phyloP scores from a whole-genome alignment of 805 yeast genomes.

The Sugiyamaella americana region DNA sequence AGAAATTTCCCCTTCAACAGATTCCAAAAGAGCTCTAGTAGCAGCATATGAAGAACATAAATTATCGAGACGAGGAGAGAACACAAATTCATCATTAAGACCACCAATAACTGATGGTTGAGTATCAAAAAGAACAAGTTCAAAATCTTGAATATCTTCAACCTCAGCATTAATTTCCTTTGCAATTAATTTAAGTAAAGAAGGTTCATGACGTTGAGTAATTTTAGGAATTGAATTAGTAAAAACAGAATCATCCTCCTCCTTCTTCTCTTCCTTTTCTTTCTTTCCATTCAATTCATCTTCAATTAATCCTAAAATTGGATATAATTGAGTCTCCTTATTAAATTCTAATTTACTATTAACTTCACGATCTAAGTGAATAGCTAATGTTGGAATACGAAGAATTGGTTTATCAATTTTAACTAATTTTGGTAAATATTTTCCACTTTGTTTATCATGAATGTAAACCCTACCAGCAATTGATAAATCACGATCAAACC shows the following conservation, averaged over 20 bases:
- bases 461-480: slow-evolving; percentile 89
- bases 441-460: slow-evolving; percentile 39
- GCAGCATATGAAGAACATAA: slow-evolving; percentile 83
- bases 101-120: slow-evolving; percentile 85
- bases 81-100: slow-evolving; percentile 80
- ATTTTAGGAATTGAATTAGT: slow-evolving; percentile 28
- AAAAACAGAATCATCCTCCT: slow-evolving; percentile 8
- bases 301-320: slow-evolving; percentile 66
- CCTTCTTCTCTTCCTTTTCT: slow-evolving; percentile 16
- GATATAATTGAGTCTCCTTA: slow-evolving; percentile 78
- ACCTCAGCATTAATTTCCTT: slow-evolving; percentile 48
- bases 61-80: slow-evolving; percentile 88
- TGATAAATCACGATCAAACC: slow-evolving; percentile 93
- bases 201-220: slow-evolving; percentile 70
- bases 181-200: slow-evolving; percentile 64
- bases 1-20: slow-evolving; percentile 34
- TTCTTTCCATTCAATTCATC: slow-evolving; percentile 32
- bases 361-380: slow-evolving; percentile 76
- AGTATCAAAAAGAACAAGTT: slow-evolving; percentile 76
- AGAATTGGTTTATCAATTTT: slow-evolving; percentile 78
- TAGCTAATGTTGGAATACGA: slow-evolving; percentile 91
- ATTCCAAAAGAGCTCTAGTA: slow-evolving; percentile 57
- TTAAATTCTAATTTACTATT: slow-evolving; percentile 80
- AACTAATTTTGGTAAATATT: slow-evolving; percentile 58
- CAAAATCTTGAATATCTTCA: slow-evolving; percentile 80